Evolutionary conservation across 257 asterid genomes (phyloP).

Genomic region (Solanum pinnatisectum): DNA sequence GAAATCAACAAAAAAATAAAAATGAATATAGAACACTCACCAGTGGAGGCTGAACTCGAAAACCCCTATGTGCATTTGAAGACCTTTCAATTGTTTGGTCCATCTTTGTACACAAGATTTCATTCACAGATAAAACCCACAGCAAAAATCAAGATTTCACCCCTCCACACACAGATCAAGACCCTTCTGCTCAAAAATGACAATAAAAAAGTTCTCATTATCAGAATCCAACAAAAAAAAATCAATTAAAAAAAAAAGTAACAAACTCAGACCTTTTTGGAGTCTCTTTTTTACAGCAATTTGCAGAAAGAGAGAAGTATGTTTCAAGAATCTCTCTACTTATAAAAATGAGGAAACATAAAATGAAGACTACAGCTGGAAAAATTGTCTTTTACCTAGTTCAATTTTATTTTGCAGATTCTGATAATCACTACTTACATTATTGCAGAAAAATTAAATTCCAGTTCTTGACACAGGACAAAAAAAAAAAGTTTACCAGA

Average conservation of each 20-base stretch:
- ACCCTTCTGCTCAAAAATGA: background rate
- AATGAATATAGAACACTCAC: constrained; percentile 28
- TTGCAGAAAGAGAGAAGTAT: constrained; percentile 24
- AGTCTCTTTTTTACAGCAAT: constrained; percentile 13
- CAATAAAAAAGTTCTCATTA: background rate
- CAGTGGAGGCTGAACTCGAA: constrained; percentile 84
- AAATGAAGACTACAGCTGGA: constrained; percentile 68
- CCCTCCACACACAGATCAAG: background rate
- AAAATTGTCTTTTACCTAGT: constrained; percentile 17
- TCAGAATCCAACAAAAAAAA: background rate
- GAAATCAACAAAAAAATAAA: background rate
- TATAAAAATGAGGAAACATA: constrained; percentile 1
- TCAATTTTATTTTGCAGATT: constrained; percentile 20
- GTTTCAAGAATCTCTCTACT: background rate
- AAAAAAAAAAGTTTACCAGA: constrained; percentile 31
- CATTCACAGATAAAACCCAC: constrained; percentile 10
- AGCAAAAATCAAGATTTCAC: background rate
- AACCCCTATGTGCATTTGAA: constrained; percentile 60
- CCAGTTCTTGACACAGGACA: constrained; percentile 30
- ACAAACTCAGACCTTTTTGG: constrained; percentile 8
- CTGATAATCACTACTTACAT: constrained; percentile 5
- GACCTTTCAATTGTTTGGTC: constrained; percentile 67
- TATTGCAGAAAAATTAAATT: constrained; percentile 7
- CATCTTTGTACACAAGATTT: constrained; percentile 27
- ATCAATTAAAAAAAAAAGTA: background rate